Evolutionary conservation across 2,329 filamentous ascomycete species (phyloP).

Genomic region (Pseudogymnoascus sp.): DNA sequence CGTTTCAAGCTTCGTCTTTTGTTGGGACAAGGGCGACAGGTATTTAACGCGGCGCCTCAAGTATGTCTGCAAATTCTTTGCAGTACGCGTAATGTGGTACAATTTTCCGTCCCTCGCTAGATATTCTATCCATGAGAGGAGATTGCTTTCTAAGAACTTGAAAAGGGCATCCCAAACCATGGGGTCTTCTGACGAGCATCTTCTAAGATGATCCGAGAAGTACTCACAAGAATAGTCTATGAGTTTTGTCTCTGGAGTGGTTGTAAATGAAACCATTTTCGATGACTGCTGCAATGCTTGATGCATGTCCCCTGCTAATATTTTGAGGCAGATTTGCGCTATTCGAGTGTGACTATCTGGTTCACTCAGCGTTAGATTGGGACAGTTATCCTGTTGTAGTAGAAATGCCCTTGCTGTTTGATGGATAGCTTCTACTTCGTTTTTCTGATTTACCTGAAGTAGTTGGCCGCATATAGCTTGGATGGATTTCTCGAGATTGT

Average conservation of each 20-base stretch:
- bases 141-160: constrained; percentile 10
- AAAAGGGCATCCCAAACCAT: not conserved
- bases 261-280: not conserved
- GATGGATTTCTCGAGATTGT: constrained; percentile 20
- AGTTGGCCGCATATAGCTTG: constrained; percentile 25
- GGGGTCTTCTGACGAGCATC: constrained; percentile 4
- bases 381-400: constrained; percentile 16
- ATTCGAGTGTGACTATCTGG: constrained; percentile 20
- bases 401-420: constrained; percentile 26
- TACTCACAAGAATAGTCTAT: constrained; percentile 10
- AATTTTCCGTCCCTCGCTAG: constrained; percentile 22
- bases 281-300: not conserved
- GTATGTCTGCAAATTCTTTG: constrained; percentile 27
- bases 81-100: constrained; percentile 21
- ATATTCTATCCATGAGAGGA: constrained; percentile 29
- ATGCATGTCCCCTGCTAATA: constrained; percentile 17
- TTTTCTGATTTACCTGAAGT: constrained; percentile 20
- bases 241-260: not conserved
- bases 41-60: constrained; percentile 10
- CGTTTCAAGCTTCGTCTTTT: too few species aligned
- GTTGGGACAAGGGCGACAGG: not conserved
- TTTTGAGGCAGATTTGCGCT: constrained; percentile 21
- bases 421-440: constrained; percentile 23
- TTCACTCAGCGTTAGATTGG: constrained; percentile 21
- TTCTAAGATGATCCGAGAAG: constrained; percentile 13